These are phyloP conservation scores for Umbelopsis sp. DNA, from an alignment of 192 early-diverging fungal genomes.

Conservation along the genomic window DNA sequence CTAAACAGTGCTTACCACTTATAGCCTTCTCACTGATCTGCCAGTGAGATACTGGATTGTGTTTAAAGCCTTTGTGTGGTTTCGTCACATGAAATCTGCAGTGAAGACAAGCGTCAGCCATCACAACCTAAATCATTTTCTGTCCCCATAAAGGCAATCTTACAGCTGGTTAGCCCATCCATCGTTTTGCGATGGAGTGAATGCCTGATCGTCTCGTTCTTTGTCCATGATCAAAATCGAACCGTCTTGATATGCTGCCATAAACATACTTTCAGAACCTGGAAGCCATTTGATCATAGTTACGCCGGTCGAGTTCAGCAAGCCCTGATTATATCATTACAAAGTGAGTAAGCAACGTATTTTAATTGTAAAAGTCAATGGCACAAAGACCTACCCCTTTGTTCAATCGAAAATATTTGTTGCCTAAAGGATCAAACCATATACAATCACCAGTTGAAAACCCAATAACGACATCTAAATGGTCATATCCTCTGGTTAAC, in stretches of 20 bases:
- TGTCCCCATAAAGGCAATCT: neutral
- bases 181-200: conserved; percentile 30
- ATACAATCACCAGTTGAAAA: conserved; percentile 79
- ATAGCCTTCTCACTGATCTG: conserved; percentile 69
- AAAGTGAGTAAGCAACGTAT: neutral
- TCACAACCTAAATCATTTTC: neutral
- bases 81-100: conserved; percentile 56
- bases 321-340: conserved; percentile 43
- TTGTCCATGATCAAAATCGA: conserved; percentile 84
- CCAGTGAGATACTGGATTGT: conserved; percentile 87
- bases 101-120: conserved; percentile 7
- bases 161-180: conserved; percentile 33
- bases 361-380: neutral
- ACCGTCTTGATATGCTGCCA: conserved; percentile 86
- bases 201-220: conserved; percentile 78
- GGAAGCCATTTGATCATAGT: conserved; percentile 92
- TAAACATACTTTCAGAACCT: conserved; percentile 79
- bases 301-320: conserved; percentile 66
- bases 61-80: conserved; percentile 64
- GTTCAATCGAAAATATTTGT: conserved; percentile 85
- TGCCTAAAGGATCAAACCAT: conserved; percentile 85
- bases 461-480: conserved; percentile 86
- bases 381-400: conserved; percentile 58
- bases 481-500: conserved; percentile 65
- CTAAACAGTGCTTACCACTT: conserved; percentile 55